Conservation (phyloP, 2,329 filamentous ascomycete genomes). For the Stagonosporopsis vannaccii region DNA sequence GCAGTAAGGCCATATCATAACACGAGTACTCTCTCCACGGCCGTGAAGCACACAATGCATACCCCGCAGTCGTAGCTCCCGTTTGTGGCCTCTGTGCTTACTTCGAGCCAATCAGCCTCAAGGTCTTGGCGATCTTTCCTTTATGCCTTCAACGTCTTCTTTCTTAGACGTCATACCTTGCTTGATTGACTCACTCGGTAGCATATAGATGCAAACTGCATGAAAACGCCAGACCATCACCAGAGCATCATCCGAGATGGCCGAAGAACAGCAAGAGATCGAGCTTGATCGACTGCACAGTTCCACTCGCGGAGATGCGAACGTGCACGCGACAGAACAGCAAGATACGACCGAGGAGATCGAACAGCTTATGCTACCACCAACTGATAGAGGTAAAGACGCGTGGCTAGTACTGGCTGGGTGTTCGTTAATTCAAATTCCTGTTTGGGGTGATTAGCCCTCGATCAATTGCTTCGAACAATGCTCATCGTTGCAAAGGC, state of each 20-base stretch:
- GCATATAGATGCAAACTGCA: background rate
- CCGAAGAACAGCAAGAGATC: background rate
- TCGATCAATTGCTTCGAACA: background rate
- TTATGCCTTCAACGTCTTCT: background rate
- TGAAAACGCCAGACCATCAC: background rate
- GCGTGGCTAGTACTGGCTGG: constrained; percentile 35
- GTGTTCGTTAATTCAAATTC: constrained; percentile 31
- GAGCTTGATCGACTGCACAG: background rate
- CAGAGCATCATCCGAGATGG: background rate
- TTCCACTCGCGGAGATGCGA: background rate
- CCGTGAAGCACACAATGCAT: constrained; percentile 4
- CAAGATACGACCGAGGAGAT: constrained; percentile 20
- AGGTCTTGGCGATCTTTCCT: constrained; percentile 3
- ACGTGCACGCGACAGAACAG: background rate
- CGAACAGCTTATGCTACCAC: constrained; percentile 23
- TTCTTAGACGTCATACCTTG: background rate
- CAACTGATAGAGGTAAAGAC: constrained; percentile 27
- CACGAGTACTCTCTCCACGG: background rate
- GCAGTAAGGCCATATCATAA: background rate
- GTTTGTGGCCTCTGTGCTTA: constrained; percentile 1
- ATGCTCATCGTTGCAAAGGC: constrained; percentile 20
- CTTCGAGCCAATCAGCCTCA: constrained; percentile 13
- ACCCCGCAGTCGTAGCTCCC: constrained; percentile 11
- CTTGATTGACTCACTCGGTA: background rate
- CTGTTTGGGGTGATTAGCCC: constrained; percentile 30